Evolutionary conservation across 2,329 filamentous ascomycete genomes (phyloP).

Genomic region (Colletotrichum tabaci): DNA sequence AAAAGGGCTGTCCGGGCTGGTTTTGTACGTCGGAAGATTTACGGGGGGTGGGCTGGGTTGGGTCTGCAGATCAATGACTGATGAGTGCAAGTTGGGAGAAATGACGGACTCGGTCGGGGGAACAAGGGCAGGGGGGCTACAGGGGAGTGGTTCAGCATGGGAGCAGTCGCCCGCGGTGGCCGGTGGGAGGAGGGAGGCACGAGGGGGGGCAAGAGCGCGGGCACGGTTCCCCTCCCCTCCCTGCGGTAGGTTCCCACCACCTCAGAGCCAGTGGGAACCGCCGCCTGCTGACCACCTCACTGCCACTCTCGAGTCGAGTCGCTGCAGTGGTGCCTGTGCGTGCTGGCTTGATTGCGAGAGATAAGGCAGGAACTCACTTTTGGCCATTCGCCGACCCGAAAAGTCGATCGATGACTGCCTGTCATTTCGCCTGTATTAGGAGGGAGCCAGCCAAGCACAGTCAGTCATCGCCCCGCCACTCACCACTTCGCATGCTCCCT

Average conservation of each 20-base stretch:
- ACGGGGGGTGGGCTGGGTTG: conserved; percentile 36
- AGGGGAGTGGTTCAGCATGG: neutral
- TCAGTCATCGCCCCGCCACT: neutral
- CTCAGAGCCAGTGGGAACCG: neutral
- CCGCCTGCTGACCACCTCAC: conserved; percentile 1
- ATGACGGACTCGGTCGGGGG: conserved; percentile 38
- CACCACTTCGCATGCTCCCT: neutral
- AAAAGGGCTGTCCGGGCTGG: conserved; percentile 24
- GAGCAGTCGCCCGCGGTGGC: too few relatives aligned
- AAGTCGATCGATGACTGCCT: neutral
- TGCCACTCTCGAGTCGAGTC: conserved; percentile 3
- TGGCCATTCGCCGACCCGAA: neutral
- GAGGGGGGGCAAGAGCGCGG: conserved; percentile 7
- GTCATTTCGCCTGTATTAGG: neutral
- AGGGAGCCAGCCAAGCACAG: neutral
- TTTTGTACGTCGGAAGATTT: conserved; percentile 42
- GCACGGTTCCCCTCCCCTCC: neutral
- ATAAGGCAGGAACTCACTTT: conserved; percentile 13
- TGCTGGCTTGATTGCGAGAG: conserved; percentile 10
- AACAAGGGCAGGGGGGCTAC: conserved; percentile 4
- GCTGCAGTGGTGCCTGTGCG: neutral
- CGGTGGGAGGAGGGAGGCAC: neutral
- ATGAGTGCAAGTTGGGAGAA: conserved; percentile 38
- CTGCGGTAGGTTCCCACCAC: neutral
- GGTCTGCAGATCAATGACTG: conserved; percentile 38